phyloP scores from a whole-genome alignment of 495 filamentous ascomycete species.

The Pyrenula massariospora region DNA sequence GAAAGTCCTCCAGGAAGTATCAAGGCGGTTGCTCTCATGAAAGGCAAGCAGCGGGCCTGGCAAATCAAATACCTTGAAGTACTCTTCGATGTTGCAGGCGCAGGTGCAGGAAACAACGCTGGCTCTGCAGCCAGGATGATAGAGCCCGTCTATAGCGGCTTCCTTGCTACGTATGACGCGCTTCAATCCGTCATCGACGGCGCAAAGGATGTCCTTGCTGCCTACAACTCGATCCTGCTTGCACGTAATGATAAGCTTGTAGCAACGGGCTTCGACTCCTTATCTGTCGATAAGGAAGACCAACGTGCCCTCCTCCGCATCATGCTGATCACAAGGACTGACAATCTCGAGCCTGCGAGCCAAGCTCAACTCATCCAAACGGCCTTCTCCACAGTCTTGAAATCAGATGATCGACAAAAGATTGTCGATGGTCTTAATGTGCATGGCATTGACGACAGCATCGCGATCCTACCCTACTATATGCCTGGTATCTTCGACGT shows the following conservation, averaged over 20 bases:
- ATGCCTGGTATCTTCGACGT: slow-evolving; percentile 10
- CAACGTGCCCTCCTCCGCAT: slow-evolving; percentile 14
- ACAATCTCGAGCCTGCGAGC: slow-evolving; percentile 1
- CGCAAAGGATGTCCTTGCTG: slow-evolving; percentile 4
- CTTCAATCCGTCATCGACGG: slow-evolving; percentile 11
- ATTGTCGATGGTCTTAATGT: slow-evolving; percentile 14
- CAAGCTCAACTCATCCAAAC: slow-evolving; percentile 6
- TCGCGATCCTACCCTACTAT: slow-evolving; percentile 15
- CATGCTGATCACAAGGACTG: slow-evolving; percentile 12
- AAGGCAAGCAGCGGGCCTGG: slow-evolving; percentile 14
- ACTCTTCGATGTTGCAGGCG: slow-evolving; percentile 25
- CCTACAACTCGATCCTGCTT: slow-evolving; percentile 15
- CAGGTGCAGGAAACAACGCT: slow-evolving; percentile 20
- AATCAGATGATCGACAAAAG: background rate
- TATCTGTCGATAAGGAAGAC: background rate
- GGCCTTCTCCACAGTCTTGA: slow-evolving; percentile 8
- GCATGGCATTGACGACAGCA: slow-evolving; percentile 10
- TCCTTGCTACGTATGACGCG: slow-evolving; percentile 10
- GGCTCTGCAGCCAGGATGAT: slow-evolving; percentile 17
- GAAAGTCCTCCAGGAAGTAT: slow-evolving; percentile 19
- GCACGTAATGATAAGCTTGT: slow-evolving; percentile 1
- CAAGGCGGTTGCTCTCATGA: slow-evolving; percentile 8
- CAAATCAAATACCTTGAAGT: slow-evolving; percentile 18
- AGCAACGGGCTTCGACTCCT: background rate
- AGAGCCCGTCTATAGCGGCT: slow-evolving; percentile 19